phyloP scores from a whole-genome alignment of 805 yeast genomes.

The Candida sonorensis region DNA sequence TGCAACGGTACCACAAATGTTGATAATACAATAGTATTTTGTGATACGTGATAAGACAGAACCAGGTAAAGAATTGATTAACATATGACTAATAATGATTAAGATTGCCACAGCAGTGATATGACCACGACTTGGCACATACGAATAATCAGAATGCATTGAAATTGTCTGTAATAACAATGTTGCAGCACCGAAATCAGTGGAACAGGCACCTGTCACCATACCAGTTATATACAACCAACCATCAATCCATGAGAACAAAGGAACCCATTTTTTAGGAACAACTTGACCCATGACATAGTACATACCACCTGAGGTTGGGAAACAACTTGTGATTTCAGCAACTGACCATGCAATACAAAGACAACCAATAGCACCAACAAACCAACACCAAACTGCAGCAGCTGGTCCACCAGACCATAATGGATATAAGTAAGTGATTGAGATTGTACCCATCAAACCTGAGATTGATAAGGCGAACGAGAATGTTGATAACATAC shows the following conservation, averaged over 20 bases:
- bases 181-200: too few species aligned
- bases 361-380: slow-evolving; percentile 49
- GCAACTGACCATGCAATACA: slow-evolving; percentile 58
- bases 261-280: slow-evolving; percentile 60
- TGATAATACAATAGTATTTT: too few species aligned
- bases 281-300: slow-evolving; percentile 65
- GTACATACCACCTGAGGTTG: slow-evolving; percentile 72
- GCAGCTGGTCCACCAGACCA: slow-evolving; percentile 54
- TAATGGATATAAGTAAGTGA: slow-evolving; percentile 46
- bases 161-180: too few species aligned
- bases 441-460: slow-evolving; percentile 55
- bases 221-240: too few species aligned
- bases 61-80: too few species aligned
- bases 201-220: too few species aligned
- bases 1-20: too few species aligned
- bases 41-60: too few species aligned
- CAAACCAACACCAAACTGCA: slow-evolving; percentile 69
- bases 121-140: too few species aligned
- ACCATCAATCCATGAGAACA: slow-evolving; percentile 59
- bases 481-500: slow-evolving; percentile 60
- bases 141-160: too few species aligned
- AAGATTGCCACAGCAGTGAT: too few species aligned
- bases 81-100: too few species aligned
- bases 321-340: slow-evolving; percentile 61
- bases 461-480: slow-evolving; percentile 73